Evolutionary conservation across 345 rosid genomes (phyloP), one percentile per base, ranked within the genome.

Genomic region (Erucastrum elatum): DNA sequence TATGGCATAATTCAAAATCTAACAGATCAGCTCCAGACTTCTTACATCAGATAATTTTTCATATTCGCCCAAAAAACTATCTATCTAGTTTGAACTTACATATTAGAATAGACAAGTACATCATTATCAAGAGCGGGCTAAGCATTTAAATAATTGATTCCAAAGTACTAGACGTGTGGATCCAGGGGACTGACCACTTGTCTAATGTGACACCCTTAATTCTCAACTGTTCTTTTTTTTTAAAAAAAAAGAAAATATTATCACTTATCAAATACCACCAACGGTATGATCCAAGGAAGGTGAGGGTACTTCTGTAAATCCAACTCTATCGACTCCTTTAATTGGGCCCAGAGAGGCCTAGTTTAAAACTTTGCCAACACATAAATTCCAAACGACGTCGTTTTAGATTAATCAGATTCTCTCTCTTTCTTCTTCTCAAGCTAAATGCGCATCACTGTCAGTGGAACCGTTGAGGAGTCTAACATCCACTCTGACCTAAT

Each of bases 401-500:
- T 73, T 61, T 64, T 27, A 21, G 21, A 21, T 21, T 21, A 21
- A 21, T 21, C 21, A 21, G 21, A 21, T 21, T 21, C 44, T 60
- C 41, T 30, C 70, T 21, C n/a, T 72, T 9, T 15, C 75, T 12
- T 46, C 53, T 12, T 12, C 58, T 46, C 25, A 16, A 15, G 49
- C 70, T 64, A 13, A 25, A 56, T 56, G 62, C 13, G 13, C 1
- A 67, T 79, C 78, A 49, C 82, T 67, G 6, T 79, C 82, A 79
- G 65, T 79, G 82, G 82, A 79, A 73, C 82, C 78, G 82, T 79
- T 79, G 82, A 55, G 69, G 59, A 59, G 73, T 66, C 72, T 78
- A 71, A 64, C 55, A 30, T 65, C 46, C 73, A 72, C 56, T 13
- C 64, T 66, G 63, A 66, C 53, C 69, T 41, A 21, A 21, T 21